Evolutionary conservation across 176 grass and related monocot genomes (phyloP).

Genomic region (Rhipidocladum racemiflorum): DNA sequence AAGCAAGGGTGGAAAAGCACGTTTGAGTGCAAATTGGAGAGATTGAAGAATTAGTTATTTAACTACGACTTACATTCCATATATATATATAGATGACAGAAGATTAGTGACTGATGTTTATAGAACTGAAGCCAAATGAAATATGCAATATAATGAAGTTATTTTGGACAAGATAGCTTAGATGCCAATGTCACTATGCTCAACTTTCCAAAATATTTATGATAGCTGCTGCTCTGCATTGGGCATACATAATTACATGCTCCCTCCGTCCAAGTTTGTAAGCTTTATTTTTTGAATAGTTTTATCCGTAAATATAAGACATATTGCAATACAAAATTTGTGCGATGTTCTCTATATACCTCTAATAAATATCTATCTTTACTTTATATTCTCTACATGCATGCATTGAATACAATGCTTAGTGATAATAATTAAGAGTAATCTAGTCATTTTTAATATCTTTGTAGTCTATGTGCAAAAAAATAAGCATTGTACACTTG

Average conservation of each 20-base stretch:
- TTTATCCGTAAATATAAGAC: no score
- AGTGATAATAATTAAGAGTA: no score
- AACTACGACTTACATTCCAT: background rate
- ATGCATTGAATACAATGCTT: no score
- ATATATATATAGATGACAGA: conserved; percentile 4
- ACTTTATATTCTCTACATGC: no score
- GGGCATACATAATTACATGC: conserved; percentile 17
- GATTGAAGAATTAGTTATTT: background rate
- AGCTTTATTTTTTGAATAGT: no score
- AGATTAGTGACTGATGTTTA: background rate
- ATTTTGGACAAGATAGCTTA: background rate
- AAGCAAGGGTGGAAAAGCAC: background rate
- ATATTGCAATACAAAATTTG: no score
- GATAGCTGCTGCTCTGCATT: background rate
- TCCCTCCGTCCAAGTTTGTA: no score
- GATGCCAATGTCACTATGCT: background rate
- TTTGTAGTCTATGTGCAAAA: no score
- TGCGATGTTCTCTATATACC: no score
- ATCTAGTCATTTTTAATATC: no score
- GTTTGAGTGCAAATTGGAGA: conserved; percentile 1
- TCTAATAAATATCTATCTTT: no score
- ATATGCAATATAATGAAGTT: conserved; percentile 12
- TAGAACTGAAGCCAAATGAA: background rate
- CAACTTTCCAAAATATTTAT: background rate
- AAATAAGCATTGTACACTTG: no score